phyloP scores from a whole-genome alignment of 192 early-diverging fungal species.

The Spizellomyces punctatus region DNA sequence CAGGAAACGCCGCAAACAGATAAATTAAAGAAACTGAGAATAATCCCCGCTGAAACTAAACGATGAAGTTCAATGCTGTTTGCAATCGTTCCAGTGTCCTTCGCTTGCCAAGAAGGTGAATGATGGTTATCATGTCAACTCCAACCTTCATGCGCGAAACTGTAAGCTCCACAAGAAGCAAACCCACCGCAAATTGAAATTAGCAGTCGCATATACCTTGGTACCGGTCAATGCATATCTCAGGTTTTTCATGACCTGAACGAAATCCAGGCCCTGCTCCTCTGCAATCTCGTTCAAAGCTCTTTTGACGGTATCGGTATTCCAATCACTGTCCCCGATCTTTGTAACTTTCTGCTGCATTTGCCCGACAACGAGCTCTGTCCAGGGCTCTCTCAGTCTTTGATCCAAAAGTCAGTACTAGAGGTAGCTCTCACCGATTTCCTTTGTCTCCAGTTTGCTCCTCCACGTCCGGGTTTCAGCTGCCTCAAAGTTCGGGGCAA shows the following conservation, averaged over 20 bases:
- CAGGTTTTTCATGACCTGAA: conserved; percentile 25
- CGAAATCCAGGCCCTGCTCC: conserved; percentile 6
- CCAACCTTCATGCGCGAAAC: conserved; percentile 13
- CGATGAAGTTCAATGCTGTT: too few relatives aligned
- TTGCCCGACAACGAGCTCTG: too few relatives aligned
- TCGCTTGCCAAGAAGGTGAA: conserved; percentile 27
- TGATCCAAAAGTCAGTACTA: too few relatives aligned
- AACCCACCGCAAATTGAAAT: too few relatives aligned
- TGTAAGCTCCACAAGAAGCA: too few relatives aligned
- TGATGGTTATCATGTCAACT: conserved; percentile 31
- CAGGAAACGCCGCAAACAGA: too few relatives aligned
- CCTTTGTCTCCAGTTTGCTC: background rate
- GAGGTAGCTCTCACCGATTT: background rate
- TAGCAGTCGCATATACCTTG: background rate
- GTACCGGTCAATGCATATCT: conserved; percentile 37
- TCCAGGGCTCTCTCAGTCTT: too few relatives aligned
- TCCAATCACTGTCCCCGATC: conserved; percentile 15
- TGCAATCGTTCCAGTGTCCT: conserved; percentile 20
- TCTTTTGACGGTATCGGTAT: conserved; percentile 15
- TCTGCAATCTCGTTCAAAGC: conserved; percentile 15
- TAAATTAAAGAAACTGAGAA: too few relatives aligned
- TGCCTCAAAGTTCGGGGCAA: conserved; percentile 6
- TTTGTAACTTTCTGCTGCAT: background rate
- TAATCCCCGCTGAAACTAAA: too few relatives aligned
- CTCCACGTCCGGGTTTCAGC: conserved; percentile 3